A percentile compares a stretch with the other conserved stretches of the same genome.
These are phyloP conservation scores for Oryza meridionalis DNA, from an alignment of 176 grass and related monocot species.

Conservation along the genomic window DNA sequence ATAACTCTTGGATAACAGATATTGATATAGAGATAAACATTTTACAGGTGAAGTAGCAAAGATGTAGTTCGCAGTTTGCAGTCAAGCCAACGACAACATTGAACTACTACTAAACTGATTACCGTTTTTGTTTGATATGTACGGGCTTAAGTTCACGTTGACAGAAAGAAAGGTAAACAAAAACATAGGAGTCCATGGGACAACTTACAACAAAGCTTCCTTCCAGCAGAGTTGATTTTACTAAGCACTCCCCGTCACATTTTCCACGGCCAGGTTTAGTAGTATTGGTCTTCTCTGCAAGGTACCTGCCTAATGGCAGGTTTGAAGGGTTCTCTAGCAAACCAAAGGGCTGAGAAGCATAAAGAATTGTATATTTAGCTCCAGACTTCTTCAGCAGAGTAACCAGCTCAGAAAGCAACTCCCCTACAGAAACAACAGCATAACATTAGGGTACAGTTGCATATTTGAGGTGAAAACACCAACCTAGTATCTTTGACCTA, in stretches of 20 bases:
- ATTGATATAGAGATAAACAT: neutral
- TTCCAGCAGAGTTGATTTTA: slow-evolving; percentile 91
- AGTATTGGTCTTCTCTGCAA: slow-evolving; percentile 58
- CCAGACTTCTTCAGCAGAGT: slow-evolving; percentile 50
- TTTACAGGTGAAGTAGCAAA: slow-evolving; percentile 1
- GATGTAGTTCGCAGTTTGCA: neutral
- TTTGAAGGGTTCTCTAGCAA: slow-evolving; percentile 43
- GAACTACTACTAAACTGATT: neutral
- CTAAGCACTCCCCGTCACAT: slow-evolving; percentile 76
- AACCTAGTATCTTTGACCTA: slow-evolving; percentile 22
- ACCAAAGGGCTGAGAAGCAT: slow-evolving; percentile 69
- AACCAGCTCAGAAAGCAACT: slow-evolving; percentile 73
- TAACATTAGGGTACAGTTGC: neutral
- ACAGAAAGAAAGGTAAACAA: neutral
- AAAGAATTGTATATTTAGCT: slow-evolving; percentile 81
- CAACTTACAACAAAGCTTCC: slow-evolving; percentile 89
- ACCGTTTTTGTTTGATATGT: neutral
- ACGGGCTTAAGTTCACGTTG: neutral
- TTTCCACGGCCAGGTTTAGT: slow-evolving; percentile 49
- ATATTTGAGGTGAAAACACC: slow-evolving; percentile 18
- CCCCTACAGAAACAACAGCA: slow-evolving; percentile 53
- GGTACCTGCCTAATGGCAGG: slow-evolving; percentile 63
- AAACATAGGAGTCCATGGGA: neutral
- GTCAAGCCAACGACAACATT: neutral
- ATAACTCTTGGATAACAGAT: neutral